Evolutionary conservation across 2,329 filamentous ascomycete species (phyloP).

Genomic region (Pestalotiopsis sp.): DNA sequence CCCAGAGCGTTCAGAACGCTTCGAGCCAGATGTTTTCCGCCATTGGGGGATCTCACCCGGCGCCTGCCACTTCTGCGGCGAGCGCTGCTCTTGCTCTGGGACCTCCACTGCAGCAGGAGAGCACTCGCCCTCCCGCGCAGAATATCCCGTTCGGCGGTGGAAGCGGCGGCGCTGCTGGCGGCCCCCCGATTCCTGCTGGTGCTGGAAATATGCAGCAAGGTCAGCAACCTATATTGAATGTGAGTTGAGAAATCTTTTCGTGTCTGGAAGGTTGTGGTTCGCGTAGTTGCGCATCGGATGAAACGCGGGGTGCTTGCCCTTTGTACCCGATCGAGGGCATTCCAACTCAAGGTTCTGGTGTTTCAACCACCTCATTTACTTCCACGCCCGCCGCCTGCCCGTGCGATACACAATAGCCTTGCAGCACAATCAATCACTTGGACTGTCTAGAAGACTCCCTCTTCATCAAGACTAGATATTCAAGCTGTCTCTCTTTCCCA

Average conservation of each 20-base stretch:
- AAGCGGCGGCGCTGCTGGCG: conserved; percentile 35
- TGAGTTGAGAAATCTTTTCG: conserved; percentile 37
- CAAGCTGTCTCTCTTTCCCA: no score
- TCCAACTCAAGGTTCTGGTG: no score
- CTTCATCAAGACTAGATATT: no score
- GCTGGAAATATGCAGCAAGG: conserved; percentile 69
- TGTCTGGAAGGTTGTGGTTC: background rate
- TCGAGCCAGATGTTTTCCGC: conserved; percentile 54
- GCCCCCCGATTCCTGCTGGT: conserved; percentile 34
- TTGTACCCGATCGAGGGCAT: no score
- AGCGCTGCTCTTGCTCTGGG: conserved; percentile 69
- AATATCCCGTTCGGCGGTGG: conserved; percentile 57
- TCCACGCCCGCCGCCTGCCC: no score
- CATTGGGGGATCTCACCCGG: conserved; percentile 27
- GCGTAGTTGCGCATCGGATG: background rate
- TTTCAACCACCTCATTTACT: no score
- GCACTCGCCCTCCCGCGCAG: conserved; percentile 59
- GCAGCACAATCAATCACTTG: no score
- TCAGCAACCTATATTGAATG: conserved; percentile 82
- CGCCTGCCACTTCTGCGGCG: conserved; percentile 43
- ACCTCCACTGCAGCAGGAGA: conserved; percentile 65
- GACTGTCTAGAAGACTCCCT: no score
- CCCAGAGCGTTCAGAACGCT: conserved; percentile 52
- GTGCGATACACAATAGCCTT: no score
- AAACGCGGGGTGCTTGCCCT: no score